A percentile compares a stretch with the other conserved stretches of the same genome.
These are phyloP conservation scores for Colletotrichum gigasporum DNA, from an alignment of 2,329 filamentous ascomycete genomes.

Conservation along the genomic window DNA sequence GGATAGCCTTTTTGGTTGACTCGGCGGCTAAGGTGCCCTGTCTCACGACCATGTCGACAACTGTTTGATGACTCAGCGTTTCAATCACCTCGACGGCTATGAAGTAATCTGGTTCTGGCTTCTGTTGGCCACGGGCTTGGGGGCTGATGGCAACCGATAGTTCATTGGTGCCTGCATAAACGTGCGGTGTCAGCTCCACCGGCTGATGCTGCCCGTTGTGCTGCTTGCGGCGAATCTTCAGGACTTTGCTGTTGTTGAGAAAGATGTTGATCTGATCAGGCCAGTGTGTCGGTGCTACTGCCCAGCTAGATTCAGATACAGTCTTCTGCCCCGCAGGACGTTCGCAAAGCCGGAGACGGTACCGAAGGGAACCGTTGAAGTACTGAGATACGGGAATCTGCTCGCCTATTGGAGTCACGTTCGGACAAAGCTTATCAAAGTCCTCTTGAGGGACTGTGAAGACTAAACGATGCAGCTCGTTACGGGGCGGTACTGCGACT, in stretches of 20 bases:
- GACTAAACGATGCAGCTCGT: conserved; percentile 50
- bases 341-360: conserved; percentile 74
- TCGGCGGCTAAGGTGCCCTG: conserved; percentile 51
- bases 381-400: conserved; percentile 49
- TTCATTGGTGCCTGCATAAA: conserved; percentile 69
- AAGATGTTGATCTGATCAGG: conserved; percentile 74
- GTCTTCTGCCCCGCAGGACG: conserved; percentile 33
- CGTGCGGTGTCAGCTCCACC: conserved; percentile 73
- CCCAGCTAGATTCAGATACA: conserved; percentile 65
- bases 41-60: conserved; percentile 50
- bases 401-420: conserved; percentile 38
- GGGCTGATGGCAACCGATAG: conserved; percentile 61
- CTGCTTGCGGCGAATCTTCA: conserved; percentile 71
- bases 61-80: conserved; percentile 56
- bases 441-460: conserved; percentile 56
- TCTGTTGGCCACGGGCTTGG: conserved; percentile 30
- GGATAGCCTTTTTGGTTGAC: conserved; percentile 67
- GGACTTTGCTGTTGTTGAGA: conserved; percentile 67
- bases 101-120: conserved; percentile 55
- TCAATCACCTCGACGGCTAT: conserved; percentile 77
- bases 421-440: conserved; percentile 45
- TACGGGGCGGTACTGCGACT: conserved; percentile 44
- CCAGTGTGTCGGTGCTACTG: conserved; percentile 73
- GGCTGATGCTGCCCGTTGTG: conserved; percentile 82
- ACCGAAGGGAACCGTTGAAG: conserved; percentile 64